Evolutionary conservation across 169 alveolate species (phyloP).

Genomic region (Plasmodium chabaudi): DNA sequence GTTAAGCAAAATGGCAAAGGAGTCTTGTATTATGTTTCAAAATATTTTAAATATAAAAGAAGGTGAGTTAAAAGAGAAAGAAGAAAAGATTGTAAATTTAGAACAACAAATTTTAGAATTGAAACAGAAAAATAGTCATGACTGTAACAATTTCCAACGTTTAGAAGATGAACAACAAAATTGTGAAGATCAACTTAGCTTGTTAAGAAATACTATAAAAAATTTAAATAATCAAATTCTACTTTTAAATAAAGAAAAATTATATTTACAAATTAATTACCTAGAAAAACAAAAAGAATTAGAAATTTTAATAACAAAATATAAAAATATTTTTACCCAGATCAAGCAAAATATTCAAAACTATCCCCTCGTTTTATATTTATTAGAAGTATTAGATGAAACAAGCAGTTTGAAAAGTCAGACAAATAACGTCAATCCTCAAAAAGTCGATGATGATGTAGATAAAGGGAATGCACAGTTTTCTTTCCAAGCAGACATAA

Average conservation of each 20-base stretch:
- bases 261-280: conserved; percentile 9
- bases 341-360: conserved; percentile 20
- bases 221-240: conserved; percentile 23
- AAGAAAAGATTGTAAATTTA: conserved; percentile 3
- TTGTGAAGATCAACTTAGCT: conserved; percentile 3
- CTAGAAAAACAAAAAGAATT: conserved; percentile 28
- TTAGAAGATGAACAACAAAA: conserved; percentile 19
- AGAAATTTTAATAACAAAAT: conserved; percentile 8
- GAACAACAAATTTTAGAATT: conserved; percentile 22
- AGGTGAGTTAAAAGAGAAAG: conserved; percentile 26
- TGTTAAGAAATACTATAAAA: not conserved
- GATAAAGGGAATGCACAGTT: not conserved
- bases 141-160: conserved; percentile 19
- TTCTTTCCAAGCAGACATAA: not conserved
- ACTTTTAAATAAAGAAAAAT: conserved; percentile 33
- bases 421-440: not conserved
- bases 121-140: conserved; percentile 22
- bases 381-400: conserved; percentile 12
- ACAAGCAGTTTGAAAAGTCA: too few species aligned
- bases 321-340: not conserved
- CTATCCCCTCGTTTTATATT: conserved; percentile 21
- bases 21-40: conserved; percentile 49
- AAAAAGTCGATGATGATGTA: not conserved
- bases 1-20: conserved; percentile 33
- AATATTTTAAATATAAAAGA: conserved; percentile 17